Percentiles rank a stretch among this genome's conserved stretches.
Conservation (phyloP, 1,284 basidiomycete genomes). For the Apiotrichum sp. region DNA sequence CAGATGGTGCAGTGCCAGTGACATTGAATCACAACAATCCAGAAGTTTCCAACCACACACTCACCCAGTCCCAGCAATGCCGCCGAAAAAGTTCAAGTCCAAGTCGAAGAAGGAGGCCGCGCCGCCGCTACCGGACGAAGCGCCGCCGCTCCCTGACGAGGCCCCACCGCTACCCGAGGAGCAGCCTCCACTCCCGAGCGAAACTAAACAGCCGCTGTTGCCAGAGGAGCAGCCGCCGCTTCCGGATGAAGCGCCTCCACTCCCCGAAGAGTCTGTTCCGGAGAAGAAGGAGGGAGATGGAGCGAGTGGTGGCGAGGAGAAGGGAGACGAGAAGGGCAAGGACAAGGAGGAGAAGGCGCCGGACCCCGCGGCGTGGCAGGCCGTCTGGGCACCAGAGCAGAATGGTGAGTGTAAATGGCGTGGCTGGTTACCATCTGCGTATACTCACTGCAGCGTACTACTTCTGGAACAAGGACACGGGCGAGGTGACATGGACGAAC, state of each 20-base stretch:
- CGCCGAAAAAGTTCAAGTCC: background rate
- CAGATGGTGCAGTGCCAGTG: no score
- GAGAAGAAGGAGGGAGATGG: slow-evolving; percentile 9
- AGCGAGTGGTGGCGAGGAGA: slow-evolving; percentile 7
- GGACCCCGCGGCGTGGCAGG: slow-evolving; percentile 59
- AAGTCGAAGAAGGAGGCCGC: background rate
- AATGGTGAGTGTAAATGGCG: slow-evolving; percentile 46
- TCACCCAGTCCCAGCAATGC: background rate
- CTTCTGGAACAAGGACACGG: slow-evolving; percentile 72
- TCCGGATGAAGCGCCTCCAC: background rate
- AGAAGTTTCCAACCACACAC: no score
- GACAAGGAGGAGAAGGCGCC: background rate
- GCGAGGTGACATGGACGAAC: slow-evolving; percentile 83
- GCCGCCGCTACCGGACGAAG: slow-evolving; percentile 8
- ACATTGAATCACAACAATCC: no score
- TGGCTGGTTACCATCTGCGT: no score
- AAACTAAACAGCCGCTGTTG: slow-evolving; percentile 5
- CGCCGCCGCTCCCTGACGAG: slow-evolving; percentile 7
- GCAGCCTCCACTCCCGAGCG: slow-evolving; percentile 11
- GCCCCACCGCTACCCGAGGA: slow-evolving; percentile 1
- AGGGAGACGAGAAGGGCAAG: slow-evolving; percentile 3
- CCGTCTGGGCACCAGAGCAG: slow-evolving; percentile 72
- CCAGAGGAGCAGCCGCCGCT: slow-evolving; percentile 1
- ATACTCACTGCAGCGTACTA: slow-evolving; percentile 58
- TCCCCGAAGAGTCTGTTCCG: slow-evolving; percentile 13